Conservation (phyloP, 768 basidiomycete species). For the Nidularia sp. region DNA sequence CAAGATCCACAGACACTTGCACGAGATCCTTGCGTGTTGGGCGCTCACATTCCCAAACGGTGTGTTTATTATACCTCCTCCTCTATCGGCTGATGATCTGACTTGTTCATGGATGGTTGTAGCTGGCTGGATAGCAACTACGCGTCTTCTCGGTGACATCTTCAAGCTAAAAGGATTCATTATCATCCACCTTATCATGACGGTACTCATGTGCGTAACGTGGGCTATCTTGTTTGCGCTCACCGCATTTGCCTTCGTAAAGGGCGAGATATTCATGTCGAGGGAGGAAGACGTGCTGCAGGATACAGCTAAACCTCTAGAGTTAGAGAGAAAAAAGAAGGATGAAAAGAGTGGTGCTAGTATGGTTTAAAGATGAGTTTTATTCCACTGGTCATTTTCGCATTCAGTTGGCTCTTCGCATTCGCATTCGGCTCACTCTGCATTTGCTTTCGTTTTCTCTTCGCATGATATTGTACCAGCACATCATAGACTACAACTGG, state of each 20-base stretch:
- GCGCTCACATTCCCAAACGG: slow-evolving; percentile 44
- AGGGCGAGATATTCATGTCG: slow-evolving; percentile 39
- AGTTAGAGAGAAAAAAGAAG: not conserved
- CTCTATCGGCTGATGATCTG: not conserved
- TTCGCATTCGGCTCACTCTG: no score
- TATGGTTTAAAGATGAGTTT: no score
- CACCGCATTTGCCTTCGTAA: slow-evolving; percentile 34
- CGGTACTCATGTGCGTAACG: slow-evolving; percentile 31
- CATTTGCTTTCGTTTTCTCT: no score
- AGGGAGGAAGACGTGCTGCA: slow-evolving; percentile 36
- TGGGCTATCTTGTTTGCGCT: slow-evolving; percentile 38
- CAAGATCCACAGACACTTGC: slow-evolving; percentile 40
- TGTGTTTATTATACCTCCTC: slow-evolving; percentile 7
- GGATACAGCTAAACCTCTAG: slow-evolving; percentile 16
- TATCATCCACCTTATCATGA: slow-evolving; percentile 33
- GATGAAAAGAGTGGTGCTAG: no score
- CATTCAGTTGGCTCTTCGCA: no score
- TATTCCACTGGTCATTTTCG: no score
- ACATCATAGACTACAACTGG: no score
- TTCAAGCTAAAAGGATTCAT: slow-evolving; percentile 34
- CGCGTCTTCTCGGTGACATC: slow-evolving; percentile 35
- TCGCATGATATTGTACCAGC: no score
- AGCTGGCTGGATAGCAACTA: slow-evolving; percentile 42
- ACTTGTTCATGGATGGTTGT: not conserved
- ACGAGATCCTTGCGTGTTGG: slow-evolving; percentile 47